Evolutionary conservation across 352 stramenopile species (phyloP).

Genomic region (Elongisporangium prolatum): DNA sequence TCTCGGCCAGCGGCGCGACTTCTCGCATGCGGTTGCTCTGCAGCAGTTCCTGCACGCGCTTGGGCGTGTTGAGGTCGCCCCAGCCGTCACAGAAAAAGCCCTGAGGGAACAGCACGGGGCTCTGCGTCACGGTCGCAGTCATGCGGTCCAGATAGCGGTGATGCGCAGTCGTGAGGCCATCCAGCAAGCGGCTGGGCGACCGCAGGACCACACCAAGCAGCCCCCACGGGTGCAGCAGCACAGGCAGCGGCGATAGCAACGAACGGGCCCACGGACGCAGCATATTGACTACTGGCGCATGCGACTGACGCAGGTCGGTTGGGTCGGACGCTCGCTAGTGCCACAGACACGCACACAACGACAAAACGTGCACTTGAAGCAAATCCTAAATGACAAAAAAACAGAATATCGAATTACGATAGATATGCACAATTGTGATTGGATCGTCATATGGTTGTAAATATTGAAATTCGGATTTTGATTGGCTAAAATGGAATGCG

Average conservation of each 20-base stretch:
- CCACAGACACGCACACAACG: not conserved
- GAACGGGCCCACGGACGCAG: not conserved
- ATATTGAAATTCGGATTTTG: not conserved
- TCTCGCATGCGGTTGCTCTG: constrained; percentile 62
- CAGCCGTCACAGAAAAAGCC: constrained; percentile 82
- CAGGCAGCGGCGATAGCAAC: constrained; percentile 13
- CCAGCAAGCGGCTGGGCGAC: constrained; percentile 50
- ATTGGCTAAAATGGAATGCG: not conserved
- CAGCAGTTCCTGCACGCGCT: constrained; percentile 45
- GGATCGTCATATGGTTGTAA: too few species aligned
- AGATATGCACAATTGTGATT: too few species aligned
- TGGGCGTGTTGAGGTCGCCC: constrained; percentile 64
- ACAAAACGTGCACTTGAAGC: not conserved
- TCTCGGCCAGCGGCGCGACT: constrained; percentile 25
- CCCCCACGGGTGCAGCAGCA: constrained; percentile 53
- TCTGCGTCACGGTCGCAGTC: constrained; percentile 69
- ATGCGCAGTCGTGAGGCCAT: constrained; percentile 53
- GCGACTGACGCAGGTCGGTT: not conserved
- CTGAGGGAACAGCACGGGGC: constrained; percentile 64
- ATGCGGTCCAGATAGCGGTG: constrained; percentile 65
- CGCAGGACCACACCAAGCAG: constrained; percentile 48
- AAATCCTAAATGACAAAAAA: not conserved
- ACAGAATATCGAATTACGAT: too few species aligned
- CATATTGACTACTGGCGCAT: not conserved
- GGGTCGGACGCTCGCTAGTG: not conserved